Evolutionary conservation across 1,284 basidiomycete genomes (phyloP).

Genomic region (Fistulinella staudtii): DNA sequence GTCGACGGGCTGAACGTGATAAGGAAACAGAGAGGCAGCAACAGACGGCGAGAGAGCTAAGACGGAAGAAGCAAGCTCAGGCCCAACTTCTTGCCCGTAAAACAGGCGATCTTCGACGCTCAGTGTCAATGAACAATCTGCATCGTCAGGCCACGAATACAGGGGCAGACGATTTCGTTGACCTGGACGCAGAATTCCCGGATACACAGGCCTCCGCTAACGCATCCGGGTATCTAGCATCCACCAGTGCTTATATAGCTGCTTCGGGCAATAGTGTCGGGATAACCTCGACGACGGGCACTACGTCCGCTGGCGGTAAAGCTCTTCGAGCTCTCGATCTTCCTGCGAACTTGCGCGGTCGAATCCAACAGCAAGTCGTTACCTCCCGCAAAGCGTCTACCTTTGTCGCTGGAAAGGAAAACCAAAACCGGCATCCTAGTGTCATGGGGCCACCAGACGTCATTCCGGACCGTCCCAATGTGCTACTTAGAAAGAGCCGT

Average conservation of each 20-base stretch:
- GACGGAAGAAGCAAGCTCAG: conserved; percentile 42
- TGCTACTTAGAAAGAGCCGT: conserved; percentile 63
- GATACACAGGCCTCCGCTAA: conserved; percentile 52
- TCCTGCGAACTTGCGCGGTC: conserved; percentile 51
- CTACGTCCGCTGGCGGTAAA: conserved; percentile 73
- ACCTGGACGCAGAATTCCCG: conserved; percentile 46
- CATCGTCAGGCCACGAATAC: conserved; percentile 44
- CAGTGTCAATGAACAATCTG: conserved; percentile 76
- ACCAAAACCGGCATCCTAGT: conserved; percentile 35
- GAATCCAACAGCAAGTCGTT: conserved; percentile 58
- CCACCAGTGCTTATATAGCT: conserved; percentile 65
- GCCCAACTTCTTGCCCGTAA: conserved; percentile 38
- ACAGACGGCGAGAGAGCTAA: conserved; percentile 39
- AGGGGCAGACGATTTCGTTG: conserved; percentile 37
- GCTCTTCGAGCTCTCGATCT: conserved; percentile 44
- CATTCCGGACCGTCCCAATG: conserved; percentile 49
- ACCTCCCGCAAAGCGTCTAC: conserved; percentile 53
- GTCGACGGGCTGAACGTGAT: conserved; percentile 48
- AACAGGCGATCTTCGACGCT: conserved; percentile 63
- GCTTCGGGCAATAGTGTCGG: conserved; percentile 95
- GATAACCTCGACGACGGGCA: conserved; percentile 80
- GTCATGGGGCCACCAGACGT: conserved; percentile 64
- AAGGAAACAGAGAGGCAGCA: conserved; percentile 47
- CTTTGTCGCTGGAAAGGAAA: conserved; percentile 27
- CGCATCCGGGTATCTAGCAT: conserved; percentile 67